Evolutionary conservation across 768 basidiomycete genomes (phyloP), one percentile per base, ranked within the genome.

Genomic region (Podaxis sp.): DNA sequence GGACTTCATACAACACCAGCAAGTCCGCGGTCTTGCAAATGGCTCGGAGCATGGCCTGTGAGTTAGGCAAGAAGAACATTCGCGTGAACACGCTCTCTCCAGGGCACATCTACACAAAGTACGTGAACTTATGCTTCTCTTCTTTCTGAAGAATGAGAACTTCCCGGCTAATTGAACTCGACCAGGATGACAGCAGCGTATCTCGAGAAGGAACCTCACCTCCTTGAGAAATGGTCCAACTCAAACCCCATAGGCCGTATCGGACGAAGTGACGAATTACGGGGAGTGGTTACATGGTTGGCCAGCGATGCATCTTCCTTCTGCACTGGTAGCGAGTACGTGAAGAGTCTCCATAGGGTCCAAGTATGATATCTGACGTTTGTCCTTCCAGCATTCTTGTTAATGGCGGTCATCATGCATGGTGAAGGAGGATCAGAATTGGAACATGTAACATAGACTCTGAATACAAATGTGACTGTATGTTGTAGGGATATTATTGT

Each of bases 271-370:
- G 89, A 91, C 67, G 90, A 93, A 72, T 68, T 91, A 69, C 79
- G 90, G 0, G 90, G 91, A 0, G 88, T 90, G 0, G 76, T 84
- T 51, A 74, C 82, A 0, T 92, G 90, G 90, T 75, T 92, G 8
- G 86, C 89, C 27, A 85, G 84, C 65, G 89, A 91, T 62, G 89
- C 90, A 52, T 89, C 87, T 3, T 88, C 83, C 33, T 92, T 87
- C 70, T 90, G 88, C 68, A 92, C 91, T 0, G 89, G 90, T 1
- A 90, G 89, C 87, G 90, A 91, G 89, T 91, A 68, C 57, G 89
- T 85, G n/a, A 53, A 13, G 24, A 24, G 62, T 63, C 43, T 40
- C n/a, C 27, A 53, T 40, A 52, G 37, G 43, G 60, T 19, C 37
- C 25, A 13, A n/a, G 22, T 2, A 50, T 38, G 8, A 50, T 27